Evolutionary conservation across 495 filamentous ascomycete species (phyloP), one percentile per base, ranked within the genome.

Genomic region (Penicillium coffeae): DNA sequence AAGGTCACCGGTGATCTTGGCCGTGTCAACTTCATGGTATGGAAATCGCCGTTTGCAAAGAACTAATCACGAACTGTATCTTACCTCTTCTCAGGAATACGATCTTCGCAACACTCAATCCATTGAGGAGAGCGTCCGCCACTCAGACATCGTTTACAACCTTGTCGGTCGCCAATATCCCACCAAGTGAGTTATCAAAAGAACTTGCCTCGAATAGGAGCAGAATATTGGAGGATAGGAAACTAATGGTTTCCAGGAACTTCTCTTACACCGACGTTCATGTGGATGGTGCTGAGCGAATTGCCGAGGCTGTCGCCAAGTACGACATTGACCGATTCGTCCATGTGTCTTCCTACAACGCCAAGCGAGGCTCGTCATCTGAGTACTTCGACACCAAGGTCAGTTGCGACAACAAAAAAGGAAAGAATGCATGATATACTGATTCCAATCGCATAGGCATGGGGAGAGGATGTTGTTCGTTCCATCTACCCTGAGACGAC

Each of bases 241-340:
- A 74, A 58, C 76, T 60, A 41, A 40, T 10, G n/a, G 13, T 22
- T 7, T 12, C 6, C 51, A 94, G 89, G 79, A 99, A 99, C 75
- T 99, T 95, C 74, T 78, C 82, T 37, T 81, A 93, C 47, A 85
- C 88, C 48, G 91, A 96, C 66, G 90, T 97, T 19, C 90, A 99
- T 57, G 83, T 97, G 12, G 90, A 96, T 66, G 92, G 93, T 35
- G 82, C 85, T n/a, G 87, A 93, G 73, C 86, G 94, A 46, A 99
- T 99, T 58, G 90, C 82, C 19, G 90, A 96, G 64, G 94, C 94
- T 44, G 89, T 88, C 33, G 94, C 93, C 54, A 99, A 99, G 71
- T 99, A 99, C 70, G 93, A 99, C 58, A 82, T 96, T 51, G 93
- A 99, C 72, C 85, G 93, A 37, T 99, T 86, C 76, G 88, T 99